These are phyloP conservation scores for Aurinia saxatilis DNA, from an alignment of 345 rosid genomes.

Conservation along the genomic window DNA sequence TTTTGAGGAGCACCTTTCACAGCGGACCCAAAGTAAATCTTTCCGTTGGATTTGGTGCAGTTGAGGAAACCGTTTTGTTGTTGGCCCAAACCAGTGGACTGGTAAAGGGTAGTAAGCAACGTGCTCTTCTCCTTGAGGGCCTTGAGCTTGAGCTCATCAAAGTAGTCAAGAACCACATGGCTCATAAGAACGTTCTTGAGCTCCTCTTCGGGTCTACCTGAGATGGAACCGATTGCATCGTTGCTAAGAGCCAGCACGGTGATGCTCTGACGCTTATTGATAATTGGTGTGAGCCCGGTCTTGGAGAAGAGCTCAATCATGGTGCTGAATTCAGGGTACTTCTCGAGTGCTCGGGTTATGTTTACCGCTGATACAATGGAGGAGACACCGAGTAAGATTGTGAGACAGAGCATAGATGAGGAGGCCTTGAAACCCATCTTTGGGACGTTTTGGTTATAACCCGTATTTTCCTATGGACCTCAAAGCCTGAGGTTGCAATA, in stretches of 20 bases:
- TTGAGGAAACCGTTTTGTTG: conserved; percentile 58
- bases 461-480: conserved; percentile 6
- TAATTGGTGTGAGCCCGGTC: conserved; percentile 28
- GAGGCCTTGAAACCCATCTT: conserved; percentile 34
- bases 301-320: conserved; percentile 32
- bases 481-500: conserved; percentile 20
- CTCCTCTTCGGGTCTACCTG: conserved; percentile 33
- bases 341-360: conserved; percentile 36
- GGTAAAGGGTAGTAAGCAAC: conserved; percentile 53
- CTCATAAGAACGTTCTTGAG: conserved; percentile 37
- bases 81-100: conserved; percentile 48
- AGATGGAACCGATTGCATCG: conserved; percentile 30
- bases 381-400: conserved; percentile 23
- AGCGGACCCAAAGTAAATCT: conserved; percentile 50
- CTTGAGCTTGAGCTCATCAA: conserved; percentile 29
- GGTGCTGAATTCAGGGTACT: conserved; percentile 38
- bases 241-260: conserved; percentile 49
- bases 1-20: conserved; percentile 35
- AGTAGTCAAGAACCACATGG: conserved; percentile 61
- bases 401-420: conserved; percentile 22
- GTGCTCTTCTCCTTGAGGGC: conserved; percentile 31
- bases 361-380: conserved; percentile 33
- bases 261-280: conserved; percentile 40
- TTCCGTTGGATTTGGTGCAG: conserved; percentile 30
- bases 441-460: not conserved